Base-by-base conservation (phyloP, 306 rosid genomes). In the Quercus cerris region DNA sequence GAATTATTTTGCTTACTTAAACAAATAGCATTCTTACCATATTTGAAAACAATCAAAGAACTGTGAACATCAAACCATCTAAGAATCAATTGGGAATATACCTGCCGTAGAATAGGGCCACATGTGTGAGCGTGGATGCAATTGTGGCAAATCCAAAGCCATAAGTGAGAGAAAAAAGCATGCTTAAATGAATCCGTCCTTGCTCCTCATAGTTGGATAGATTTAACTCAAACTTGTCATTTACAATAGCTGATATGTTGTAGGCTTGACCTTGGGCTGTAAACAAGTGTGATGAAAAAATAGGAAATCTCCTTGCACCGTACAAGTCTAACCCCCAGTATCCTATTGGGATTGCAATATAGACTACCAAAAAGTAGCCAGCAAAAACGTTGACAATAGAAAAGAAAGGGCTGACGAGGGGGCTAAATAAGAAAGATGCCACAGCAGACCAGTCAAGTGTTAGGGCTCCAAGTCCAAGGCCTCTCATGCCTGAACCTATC, bases 101-200 rank as follows among this genome's bases (percentile, higher is more conserved):
- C 98, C 97, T 90, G 89, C 94, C 98, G 68, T 91, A 83, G 85
- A 93, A 93, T 77, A 92, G 73, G 19, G 77, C 82, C 74, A 93
- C 97, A 75, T 91, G 98, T 0, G 94, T 83, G 17, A 91, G 87
- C 56, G 98, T 93, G 77, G 98, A 58, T 18, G 97, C 91, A 25
- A 93, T 83, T 79, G 94, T 82, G 80, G 93, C 97, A 70, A 93
- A 93, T 64, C 97, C 97, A 74, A 91, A 91, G 20, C 93, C 97
- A 35, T 88, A 91, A 49, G 84, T 84, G 84, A 91, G 89, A 66
- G 97, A 75, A 1, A 93, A 93, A 74, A 93, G 86, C 77, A 77
- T 88, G 71, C 97, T 91, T 0, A 91, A 86, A 55, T 89, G 81
- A 74, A 93, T 88, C 70, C 83, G 74, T 18, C 97, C 97, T 86